A percentile compares a stretch with the other conserved stretches of the same genome.
These are phyloP conservation scores for Kodamaea anthophila DNA, from an alignment of 1,139 yeast genomes.

Conservation along the genomic window DNA sequence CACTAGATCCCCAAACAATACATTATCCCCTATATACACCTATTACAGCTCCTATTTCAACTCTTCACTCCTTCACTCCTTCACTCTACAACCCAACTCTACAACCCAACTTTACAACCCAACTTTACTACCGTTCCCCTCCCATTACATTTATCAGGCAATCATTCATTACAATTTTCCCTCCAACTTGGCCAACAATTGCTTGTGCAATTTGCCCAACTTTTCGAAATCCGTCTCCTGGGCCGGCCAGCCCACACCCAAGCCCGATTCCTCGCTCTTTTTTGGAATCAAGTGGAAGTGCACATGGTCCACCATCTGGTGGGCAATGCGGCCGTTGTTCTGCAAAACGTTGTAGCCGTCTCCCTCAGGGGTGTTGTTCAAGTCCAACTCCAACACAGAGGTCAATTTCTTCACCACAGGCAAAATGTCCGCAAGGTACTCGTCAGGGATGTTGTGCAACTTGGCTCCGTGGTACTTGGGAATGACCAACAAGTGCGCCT, in stretches of 20 bases:
- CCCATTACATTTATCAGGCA: neutral
- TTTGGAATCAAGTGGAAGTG: conserved; percentile 96
- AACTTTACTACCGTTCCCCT: neutral
- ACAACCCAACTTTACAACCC: neutral
- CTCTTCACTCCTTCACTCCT: too few relatives aligned
- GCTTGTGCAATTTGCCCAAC: conserved; percentile 59
- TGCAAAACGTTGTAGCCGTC: conserved; percentile 84
- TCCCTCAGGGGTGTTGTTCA: conserved; percentile 54
- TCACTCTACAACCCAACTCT: neutral
- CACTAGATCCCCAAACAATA: too few relatives aligned
- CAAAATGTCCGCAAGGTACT: conserved; percentile 71
- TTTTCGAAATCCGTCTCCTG: conserved; percentile 66
- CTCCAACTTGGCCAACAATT: conserved; percentile 49
- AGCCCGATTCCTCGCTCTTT: conserved; percentile 60
- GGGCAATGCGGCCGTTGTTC: conserved; percentile 91
- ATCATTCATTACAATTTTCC: conserved; percentile 18
- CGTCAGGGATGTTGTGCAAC: conserved; percentile 88
- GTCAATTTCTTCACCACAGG: conserved; percentile 87
- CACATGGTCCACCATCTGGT: conserved; percentile 90
- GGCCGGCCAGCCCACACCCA: conserved; percentile 91
- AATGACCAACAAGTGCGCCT: conserved; percentile 81
- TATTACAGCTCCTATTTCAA: too few relatives aligned
- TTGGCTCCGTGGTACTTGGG: conserved; percentile 93
- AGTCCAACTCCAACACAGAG: conserved; percentile 58
- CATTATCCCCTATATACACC: too few relatives aligned